phyloP scores from a whole-genome alignment of 441 rosid species.

The Pelargonium australe region DNA sequence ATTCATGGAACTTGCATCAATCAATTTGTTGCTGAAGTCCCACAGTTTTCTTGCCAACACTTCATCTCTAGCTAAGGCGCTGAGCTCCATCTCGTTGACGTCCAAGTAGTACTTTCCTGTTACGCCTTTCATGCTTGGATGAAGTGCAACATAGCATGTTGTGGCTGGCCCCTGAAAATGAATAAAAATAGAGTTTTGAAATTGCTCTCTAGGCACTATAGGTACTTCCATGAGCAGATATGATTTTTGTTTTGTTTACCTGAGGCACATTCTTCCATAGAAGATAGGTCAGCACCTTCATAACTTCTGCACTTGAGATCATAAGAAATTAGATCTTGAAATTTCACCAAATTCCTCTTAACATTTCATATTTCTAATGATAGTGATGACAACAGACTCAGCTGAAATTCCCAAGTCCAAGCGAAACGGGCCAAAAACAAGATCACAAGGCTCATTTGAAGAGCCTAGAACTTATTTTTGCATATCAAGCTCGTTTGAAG shows the following conservation, averaged over 20 bases:
- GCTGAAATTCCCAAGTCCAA: too few species aligned
- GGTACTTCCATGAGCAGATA: too few species aligned
- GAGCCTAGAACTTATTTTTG: too few species aligned
- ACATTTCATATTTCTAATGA: too few species aligned
- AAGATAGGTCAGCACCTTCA: constrained; percentile 49
- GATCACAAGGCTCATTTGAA: too few species aligned
- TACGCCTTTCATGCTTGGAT: constrained; percentile 59
- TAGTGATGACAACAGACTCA: too few species aligned
- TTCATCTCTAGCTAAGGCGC: constrained; percentile 48
- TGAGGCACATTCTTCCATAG: constrained; percentile 83
- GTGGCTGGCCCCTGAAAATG: constrained; percentile 74
- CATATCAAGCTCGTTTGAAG: too few species aligned
- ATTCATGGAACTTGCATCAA: constrained; percentile 13
- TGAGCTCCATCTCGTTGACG: constrained; percentile 59
- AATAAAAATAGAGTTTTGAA: too few species aligned
- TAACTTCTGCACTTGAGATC: constrained; percentile 35
- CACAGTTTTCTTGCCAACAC: constrained; percentile 50
- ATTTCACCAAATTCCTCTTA: too few species aligned
- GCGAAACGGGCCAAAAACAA: too few species aligned
- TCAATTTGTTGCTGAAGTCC: constrained; percentile 65
- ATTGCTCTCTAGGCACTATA: too few species aligned
- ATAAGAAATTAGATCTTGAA: neutral
- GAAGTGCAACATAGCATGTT: constrained; percentile 75
- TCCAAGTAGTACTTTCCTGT: constrained; percentile 68
- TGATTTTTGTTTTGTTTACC: neutral